phyloP scores from a whole-genome alignment of 2,329 filamentous ascomycete genomes.

The Graphiopsis chlorocephala region DNA sequence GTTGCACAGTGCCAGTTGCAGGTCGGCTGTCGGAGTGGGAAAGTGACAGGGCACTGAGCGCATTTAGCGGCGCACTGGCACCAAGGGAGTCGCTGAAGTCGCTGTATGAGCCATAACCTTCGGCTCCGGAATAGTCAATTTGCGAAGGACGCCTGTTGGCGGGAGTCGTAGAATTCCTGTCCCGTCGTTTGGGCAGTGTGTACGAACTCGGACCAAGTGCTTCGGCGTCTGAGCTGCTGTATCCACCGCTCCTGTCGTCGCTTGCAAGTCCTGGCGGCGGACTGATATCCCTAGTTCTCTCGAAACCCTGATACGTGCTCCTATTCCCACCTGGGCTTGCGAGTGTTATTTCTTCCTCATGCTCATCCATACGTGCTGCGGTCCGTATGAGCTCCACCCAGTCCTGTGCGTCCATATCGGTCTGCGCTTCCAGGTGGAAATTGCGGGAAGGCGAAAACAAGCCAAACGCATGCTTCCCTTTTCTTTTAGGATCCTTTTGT shows the following conservation, averaged over 20 bases:
- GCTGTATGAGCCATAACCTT: conserved; percentile 70
- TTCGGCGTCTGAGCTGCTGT: conserved; percentile 49
- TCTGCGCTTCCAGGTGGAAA: conserved; percentile 80
- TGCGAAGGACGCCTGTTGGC: conserved; percentile 58
- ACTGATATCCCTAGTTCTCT: conserved; percentile 33
- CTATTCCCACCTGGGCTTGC: conserved; percentile 61
- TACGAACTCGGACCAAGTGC: conserved; percentile 20
- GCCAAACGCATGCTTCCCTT: conserved; percentile 82
- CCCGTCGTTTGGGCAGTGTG: conserved; percentile 26
- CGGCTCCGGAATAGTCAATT: conserved; percentile 59
- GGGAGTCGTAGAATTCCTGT: conserved; percentile 31
- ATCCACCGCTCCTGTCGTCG: conserved; percentile 22
- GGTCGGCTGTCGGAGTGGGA: conserved; percentile 31
- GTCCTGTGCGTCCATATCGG: conserved; percentile 70
- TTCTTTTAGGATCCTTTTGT: conserved; percentile 84
- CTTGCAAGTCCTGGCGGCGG: conserved; percentile 10
- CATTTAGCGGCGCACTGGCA: conserved; percentile 32
- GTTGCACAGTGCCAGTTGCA: conserved; percentile 30
- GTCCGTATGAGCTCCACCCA: conserved; percentile 82
- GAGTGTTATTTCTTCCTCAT: conserved; percentile 78
- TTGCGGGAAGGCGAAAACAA: conserved; percentile 89
- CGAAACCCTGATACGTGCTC: conserved; percentile 45
- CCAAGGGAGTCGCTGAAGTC: conserved; percentile 64
- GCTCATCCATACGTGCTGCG: conserved; percentile 80
- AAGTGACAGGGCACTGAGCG: conserved; percentile 34